Conservation (phyloP, 2,329 filamentous ascomycete species). For the Fusarium redolens region DNA sequence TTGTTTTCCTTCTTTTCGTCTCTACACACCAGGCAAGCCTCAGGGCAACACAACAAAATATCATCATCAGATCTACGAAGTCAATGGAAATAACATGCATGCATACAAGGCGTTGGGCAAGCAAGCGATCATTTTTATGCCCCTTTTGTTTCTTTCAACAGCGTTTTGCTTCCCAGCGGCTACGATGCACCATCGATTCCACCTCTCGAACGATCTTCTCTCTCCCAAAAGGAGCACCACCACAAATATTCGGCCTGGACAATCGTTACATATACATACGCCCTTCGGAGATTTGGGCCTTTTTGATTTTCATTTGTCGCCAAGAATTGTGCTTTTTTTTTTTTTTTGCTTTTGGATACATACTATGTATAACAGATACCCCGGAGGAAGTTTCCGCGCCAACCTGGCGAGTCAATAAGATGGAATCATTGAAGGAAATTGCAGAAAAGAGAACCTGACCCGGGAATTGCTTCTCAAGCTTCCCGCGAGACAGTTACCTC, state of each 20-base stretch:
- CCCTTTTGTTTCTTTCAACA: conserved; percentile 20
- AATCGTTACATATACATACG: conserved; percentile 11
- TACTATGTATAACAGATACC: conserved; percentile 47
- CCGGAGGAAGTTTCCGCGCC: conserved; percentile 39
- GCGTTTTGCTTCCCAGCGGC: conserved; percentile 30
- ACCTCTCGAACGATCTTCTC: conserved; percentile 22
- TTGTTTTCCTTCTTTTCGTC: conserved; percentile 10
- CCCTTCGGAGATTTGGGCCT: conserved; percentile 8
- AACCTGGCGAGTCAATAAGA: conserved; percentile 33
- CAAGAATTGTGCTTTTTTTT: conserved; percentile 27
- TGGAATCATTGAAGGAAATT: conserved; percentile 28
- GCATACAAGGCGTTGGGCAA: conserved; percentile 41
- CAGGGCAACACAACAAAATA: conserved; percentile 27
- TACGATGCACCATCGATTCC: conserved; percentile 26
- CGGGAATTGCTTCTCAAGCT: neutral
- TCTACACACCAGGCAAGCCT: conserved; percentile 35
- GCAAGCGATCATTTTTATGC: conserved; percentile 40
- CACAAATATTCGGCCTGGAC: conserved; percentile 23
- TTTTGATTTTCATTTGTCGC: conserved; percentile 39
- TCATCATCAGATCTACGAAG: conserved; percentile 30
- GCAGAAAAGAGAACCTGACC: conserved; percentile 3
- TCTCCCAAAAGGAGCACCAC: neutral
- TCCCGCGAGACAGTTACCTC: neutral
- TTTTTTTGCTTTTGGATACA: conserved; percentile 36
- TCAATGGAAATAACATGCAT: conserved; percentile 36